These are phyloP conservation scores for Wickerhamomyces chambardii DNA, from an alignment of 805 yeast genomes.

Conservation along the genomic window DNA sequence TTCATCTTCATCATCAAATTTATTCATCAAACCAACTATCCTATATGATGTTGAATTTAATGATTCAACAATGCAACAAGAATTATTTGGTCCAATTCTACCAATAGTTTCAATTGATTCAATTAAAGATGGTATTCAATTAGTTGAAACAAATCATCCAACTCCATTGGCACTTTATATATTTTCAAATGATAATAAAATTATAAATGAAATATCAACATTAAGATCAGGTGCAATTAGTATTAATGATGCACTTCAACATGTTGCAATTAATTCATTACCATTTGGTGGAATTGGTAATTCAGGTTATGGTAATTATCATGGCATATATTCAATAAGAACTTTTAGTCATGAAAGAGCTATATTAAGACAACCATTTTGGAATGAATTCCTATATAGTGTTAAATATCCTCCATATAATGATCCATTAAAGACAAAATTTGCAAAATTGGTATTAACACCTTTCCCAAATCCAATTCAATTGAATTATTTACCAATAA, in stretches of 20 bases:
- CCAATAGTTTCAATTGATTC: slow-evolving; percentile 55
- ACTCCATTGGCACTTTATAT: slow-evolving; percentile 79
- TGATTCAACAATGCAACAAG: slow-evolving; percentile 68
- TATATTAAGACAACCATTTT: slow-evolving; percentile 50
- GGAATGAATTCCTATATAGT: slow-evolving; percentile 50
- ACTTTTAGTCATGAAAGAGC: slow-evolving; percentile 76
- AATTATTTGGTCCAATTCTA: slow-evolving; percentile 79
- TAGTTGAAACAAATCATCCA: slow-evolving; percentile 42
- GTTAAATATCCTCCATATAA: slow-evolving; percentile 60
- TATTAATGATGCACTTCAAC: slow-evolving; percentile 65
- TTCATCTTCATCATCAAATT: slow-evolving; percentile 18
- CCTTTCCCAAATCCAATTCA: background rate
- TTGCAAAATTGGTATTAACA: background rate
- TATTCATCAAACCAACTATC: slow-evolving; percentile 66
- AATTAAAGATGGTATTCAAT: slow-evolving; percentile 32
- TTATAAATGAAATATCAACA: slow-evolving; percentile 38
- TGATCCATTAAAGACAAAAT: slow-evolving; percentile 17
- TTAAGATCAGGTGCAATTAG: slow-evolving; percentile 68
- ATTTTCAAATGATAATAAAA: slow-evolving; percentile 39
- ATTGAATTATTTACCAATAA: background rate
- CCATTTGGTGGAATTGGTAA: slow-evolving; percentile 92
- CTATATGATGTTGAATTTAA: slow-evolving; percentile 52
- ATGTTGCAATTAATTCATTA: slow-evolving; percentile 54
- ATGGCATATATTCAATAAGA: slow-evolving; percentile 49
- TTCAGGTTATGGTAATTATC: slow-evolving; percentile 81